Percentiles rank a stretch among this genome's conserved stretches.
phyloP scores from a whole-genome alignment of 208 protist genomes.

The Endotrypanum monterogeii region DNA sequence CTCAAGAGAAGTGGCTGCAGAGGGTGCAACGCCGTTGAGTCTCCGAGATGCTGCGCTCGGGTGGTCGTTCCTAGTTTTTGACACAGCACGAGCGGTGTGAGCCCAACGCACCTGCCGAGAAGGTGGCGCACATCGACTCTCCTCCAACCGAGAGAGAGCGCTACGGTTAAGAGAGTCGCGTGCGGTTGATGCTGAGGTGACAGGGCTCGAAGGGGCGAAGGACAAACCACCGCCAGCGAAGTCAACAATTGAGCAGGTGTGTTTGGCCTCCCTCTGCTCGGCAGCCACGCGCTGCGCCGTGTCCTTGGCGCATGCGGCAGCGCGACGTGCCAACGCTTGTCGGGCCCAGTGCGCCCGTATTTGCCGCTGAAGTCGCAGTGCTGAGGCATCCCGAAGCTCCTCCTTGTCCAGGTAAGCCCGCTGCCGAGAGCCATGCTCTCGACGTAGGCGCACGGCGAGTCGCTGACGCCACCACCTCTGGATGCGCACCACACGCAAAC shows the following conservation, averaged over 20 bases:
- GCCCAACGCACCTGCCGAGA: background rate
- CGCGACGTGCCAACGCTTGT: background rate
- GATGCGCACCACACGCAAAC: slow-evolving; percentile 37
- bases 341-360: slow-evolving; percentile 32
- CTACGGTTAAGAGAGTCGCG: background rate
- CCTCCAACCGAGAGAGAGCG: background rate
- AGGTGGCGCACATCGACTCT: background rate
- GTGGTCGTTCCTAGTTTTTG: background rate
- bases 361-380: slow-evolving; percentile 38
- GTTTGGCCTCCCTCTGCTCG: background rate
- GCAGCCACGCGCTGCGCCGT: slow-evolving; percentile 30
- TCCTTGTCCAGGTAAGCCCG: background rate
- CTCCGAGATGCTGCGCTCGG: background rate
- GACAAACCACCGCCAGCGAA: background rate
- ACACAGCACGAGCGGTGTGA: background rate
- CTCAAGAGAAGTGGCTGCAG: background rate
- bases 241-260: background rate
- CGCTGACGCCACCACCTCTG: slow-evolving; percentile 49
- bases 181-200: background rate
- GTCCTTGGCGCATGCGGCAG: slow-evolving; percentile 5
- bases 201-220: background rate
- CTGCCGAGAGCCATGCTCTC: background rate
- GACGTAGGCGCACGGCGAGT: slow-evolving; percentile 6
- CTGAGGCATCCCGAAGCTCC: slow-evolving; percentile 28
- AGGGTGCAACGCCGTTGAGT: background rate